Evolutionary conservation across 106 monocot species (phyloP).

Genomic region (Vanilla planifolia): DNA sequence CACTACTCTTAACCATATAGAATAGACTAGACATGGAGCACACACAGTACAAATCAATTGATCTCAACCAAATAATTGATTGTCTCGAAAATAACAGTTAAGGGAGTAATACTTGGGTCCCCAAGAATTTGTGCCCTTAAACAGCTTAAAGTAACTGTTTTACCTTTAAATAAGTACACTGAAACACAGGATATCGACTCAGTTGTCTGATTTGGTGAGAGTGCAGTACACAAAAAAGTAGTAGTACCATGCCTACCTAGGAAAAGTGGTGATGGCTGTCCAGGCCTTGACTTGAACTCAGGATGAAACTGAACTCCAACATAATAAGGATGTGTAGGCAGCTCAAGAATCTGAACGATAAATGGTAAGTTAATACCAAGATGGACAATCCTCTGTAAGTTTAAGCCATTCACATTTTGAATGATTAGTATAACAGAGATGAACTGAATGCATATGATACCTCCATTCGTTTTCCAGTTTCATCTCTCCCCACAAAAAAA

Average conservation of each 20-base stretch:
- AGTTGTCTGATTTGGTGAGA: too few species aligned
- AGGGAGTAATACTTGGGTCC: too few species aligned
- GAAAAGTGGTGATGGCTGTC: slow-evolving; percentile 67
- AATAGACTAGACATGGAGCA: too few species aligned
- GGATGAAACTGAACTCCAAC: slow-evolving; percentile 78
- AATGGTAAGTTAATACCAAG: neutral
- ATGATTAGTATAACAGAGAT: neutral
- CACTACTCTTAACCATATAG: too few species aligned
- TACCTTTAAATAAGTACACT: too few species aligned
- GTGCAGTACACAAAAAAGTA: too few species aligned
- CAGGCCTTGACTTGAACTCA: slow-evolving; percentile 80
- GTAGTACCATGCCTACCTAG: slow-evolving; percentile 25
- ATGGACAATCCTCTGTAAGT: neutral
- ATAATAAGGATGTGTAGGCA: slow-evolving; percentile 61
- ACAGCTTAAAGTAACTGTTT: too few species aligned
- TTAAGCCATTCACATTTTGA: neutral
- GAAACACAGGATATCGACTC: too few species aligned
- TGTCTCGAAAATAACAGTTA: too few species aligned
- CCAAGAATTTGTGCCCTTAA: too few species aligned
- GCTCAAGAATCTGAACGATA: slow-evolving; percentile 48
- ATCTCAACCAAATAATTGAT: too few species aligned
- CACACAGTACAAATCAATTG: too few species aligned
- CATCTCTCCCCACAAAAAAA: slow-evolving; percentile 72
- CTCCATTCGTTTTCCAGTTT: slow-evolving; percentile 63
- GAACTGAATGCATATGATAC: slow-evolving; percentile 9